Conservation (phyloP, 1,139 yeast genomes). For the Yamadazyma oceani region DNA sequence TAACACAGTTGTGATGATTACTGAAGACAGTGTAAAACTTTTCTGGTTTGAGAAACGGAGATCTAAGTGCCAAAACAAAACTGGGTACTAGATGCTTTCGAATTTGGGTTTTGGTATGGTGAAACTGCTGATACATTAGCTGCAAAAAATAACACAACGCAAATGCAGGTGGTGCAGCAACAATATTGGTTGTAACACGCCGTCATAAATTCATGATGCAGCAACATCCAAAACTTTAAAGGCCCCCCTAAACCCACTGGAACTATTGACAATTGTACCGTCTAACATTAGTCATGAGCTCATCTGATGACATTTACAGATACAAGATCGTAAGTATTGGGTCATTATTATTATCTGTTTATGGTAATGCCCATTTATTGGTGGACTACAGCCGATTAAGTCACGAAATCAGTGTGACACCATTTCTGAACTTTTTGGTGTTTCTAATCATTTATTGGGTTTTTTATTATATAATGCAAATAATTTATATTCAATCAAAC, state of each 20-base stretch:
- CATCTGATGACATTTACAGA: slow-evolving; percentile 13
- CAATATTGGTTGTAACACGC: background rate
- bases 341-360: slow-evolving; percentile 52
- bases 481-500: slow-evolving; percentile 28
- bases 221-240: slow-evolving; percentile 1
- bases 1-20: too few species aligned
- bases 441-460: slow-evolving; percentile 61
- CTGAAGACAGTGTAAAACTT: too few species aligned
- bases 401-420: slow-evolving; percentile 53
- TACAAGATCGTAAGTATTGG: slow-evolving; percentile 49
- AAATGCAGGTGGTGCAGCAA: background rate
- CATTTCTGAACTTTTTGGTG: slow-evolving; percentile 62
- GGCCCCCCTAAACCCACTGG: background rate
- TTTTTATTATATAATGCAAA: slow-evolving; percentile 52
- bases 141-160: too few species aligned
- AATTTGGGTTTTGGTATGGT: too few species aligned
- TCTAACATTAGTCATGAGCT: background rate
- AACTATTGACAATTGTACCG: background rate
- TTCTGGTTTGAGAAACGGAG: too few species aligned
- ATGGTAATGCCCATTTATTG: slow-evolving; percentile 54
- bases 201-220: slow-evolving; percentile 1
- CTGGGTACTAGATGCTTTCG: too few species aligned
- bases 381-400: slow-evolving; percentile 46
- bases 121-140: too few species aligned
- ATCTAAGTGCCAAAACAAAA: too few species aligned